Base-by-base conservation (phyloP, 2,329 filamentous ascomycete species). In the Cladosporium sp. region DNA sequence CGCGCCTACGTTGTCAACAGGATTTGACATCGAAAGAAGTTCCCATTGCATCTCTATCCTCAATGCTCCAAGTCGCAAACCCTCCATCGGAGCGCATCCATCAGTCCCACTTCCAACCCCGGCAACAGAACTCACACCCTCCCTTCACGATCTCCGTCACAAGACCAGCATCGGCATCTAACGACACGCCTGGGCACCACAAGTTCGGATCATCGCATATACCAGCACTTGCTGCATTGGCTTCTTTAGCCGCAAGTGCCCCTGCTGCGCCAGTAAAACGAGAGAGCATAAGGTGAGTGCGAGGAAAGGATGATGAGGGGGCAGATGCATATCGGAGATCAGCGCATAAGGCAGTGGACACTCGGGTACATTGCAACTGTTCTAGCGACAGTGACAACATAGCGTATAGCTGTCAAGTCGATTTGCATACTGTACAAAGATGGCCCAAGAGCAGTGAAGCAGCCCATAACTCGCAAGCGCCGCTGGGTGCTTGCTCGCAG, bases 211-310 rank as follows among this genome's bases (percentile, higher is more conserved):
- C 54, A 15, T 30, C 30, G 4, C 55, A 58, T 25, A 49, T 58
- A 51, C 84, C 84, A 22, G 82, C 81, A 22, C 72, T 87, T 55
- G 83, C 83, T 54, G 79, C 83, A 39, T 76, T 87, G 66, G 84
- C 84, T 43, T 84, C 82, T 3, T 45, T 67, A 14, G 64, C 61
- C 49, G 51, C 62, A 9, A 58, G 45, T 17, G 45, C 55, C 19
- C 49, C 45, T 42, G 54, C 54, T 34, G 54, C 54, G 36, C 42
- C 42, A 19, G 54, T 56, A 19, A 56, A 56, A 20, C 43, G 54
- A 19, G 54, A 56, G 37, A 59, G 37, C 28, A 39, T 40, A 8
- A 43, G 55, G 50, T 59, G 38, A 36, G 56, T 59, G n/a, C 11
- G 28, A 8, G 9, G 17, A 45, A 34, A 30, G 36, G 28, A 25